A percentile compares a stretch with the other conserved stretches of the same genome.
Evolutionary conservation across 2,329 filamentous ascomycete genomes (phyloP).

Genomic region (Rhinocladiella similis): DNA sequence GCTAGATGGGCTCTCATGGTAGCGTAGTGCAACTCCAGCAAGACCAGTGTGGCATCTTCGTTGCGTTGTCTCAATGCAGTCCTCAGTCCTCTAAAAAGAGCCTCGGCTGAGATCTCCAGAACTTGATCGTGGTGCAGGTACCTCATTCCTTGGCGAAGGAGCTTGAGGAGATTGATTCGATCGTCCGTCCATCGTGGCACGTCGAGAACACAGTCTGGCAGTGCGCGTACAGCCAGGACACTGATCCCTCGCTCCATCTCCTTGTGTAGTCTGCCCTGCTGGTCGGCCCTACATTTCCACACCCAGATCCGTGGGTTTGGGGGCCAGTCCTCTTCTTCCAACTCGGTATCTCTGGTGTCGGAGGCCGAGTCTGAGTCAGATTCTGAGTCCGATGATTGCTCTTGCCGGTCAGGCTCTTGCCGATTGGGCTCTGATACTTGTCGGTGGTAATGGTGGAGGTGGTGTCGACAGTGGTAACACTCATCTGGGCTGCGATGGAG

Average conservation of each 20-base stretch:
- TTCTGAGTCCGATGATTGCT: too few relatives aligned
- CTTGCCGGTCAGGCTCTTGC: too few relatives aligned
- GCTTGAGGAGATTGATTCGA: slow-evolving; percentile 37
- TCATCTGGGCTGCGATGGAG: too few relatives aligned
- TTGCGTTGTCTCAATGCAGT: slow-evolving; percentile 40
- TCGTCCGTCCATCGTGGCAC: slow-evolving; percentile 33
- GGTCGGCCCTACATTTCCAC: slow-evolving; percentile 23
- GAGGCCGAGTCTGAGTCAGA: too few relatives aligned
- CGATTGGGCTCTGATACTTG: too few relatives aligned
- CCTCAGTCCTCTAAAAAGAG: slow-evolving; percentile 41
- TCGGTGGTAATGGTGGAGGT: too few relatives aligned
- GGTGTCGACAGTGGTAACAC: too few relatives aligned
- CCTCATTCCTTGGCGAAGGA: slow-evolving; percentile 36
- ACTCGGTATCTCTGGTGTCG: background rate
- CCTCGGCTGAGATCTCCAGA: slow-evolving; percentile 33
- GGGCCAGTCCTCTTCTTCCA: background rate
- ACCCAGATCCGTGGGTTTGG: slow-evolving; percentile 16
- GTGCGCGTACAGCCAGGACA: slow-evolving; percentile 30
- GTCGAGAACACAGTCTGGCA: slow-evolving; percentile 37
- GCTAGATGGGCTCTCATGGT: background rate
- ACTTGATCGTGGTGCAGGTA: slow-evolving; percentile 24
- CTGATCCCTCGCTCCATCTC: slow-evolving; percentile 29
- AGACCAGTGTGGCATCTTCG: slow-evolving; percentile 32
- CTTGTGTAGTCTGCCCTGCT: slow-evolving; percentile 17
- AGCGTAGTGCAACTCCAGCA: slow-evolving; percentile 42